phyloP scores from a whole-genome alignment of 2,329 filamentous ascomycete species.

The Neopestalotiopsis rosae region DNA sequence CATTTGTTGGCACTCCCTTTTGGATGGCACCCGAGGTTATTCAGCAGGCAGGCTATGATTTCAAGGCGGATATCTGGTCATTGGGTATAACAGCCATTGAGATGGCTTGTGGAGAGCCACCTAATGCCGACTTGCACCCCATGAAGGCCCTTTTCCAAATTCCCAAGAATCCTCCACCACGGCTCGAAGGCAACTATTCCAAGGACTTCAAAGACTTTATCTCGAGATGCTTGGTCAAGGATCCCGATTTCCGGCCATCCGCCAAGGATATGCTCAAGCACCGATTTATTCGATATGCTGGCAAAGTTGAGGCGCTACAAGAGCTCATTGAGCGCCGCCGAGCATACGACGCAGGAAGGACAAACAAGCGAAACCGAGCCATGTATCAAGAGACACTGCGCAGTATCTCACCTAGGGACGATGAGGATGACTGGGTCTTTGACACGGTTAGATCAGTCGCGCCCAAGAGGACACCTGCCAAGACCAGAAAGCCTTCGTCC shows the following conservation, averaged over 20 bases:
- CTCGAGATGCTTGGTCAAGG: slow-evolving; percentile 87
- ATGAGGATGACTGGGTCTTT: slow-evolving; percentile 92
- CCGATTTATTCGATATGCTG: slow-evolving; percentile 84
- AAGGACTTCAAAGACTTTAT: slow-evolving; percentile 95
- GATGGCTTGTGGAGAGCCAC: slow-evolving; percentile 87
- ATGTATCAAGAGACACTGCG: slow-evolving; percentile 94
- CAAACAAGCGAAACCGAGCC: slow-evolving; percentile 72
- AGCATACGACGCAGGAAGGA: slow-evolving; percentile 78
- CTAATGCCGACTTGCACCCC: slow-evolving; percentile 82
- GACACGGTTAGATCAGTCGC: slow-evolving; percentile 84
- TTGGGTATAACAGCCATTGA: slow-evolving; percentile 92
- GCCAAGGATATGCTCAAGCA: slow-evolving; percentile 89
- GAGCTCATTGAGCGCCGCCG: slow-evolving; percentile 86
- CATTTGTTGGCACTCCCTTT: slow-evolving; percentile 95
- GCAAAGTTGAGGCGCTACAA: slow-evolving; percentile 85
- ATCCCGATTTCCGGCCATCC: slow-evolving; percentile 81
- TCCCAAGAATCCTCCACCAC: slow-evolving; percentile 84
- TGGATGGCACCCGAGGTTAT: slow-evolving; percentile 98
- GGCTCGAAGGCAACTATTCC: slow-evolving; percentile 84
- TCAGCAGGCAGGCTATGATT: slow-evolving; percentile 81
- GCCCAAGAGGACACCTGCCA: slow-evolving; percentile 59
- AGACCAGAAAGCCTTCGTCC: slow-evolving; percentile 61
- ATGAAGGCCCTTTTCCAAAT: slow-evolving; percentile 96
- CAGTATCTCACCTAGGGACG: slow-evolving; percentile 68
- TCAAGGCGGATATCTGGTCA: slow-evolving; percentile 94